These are phyloP conservation scores for Chimonanthus salicifolius DNA, from an alignment of 164 flowering plant species.

Conservation along the genomic window DNA sequence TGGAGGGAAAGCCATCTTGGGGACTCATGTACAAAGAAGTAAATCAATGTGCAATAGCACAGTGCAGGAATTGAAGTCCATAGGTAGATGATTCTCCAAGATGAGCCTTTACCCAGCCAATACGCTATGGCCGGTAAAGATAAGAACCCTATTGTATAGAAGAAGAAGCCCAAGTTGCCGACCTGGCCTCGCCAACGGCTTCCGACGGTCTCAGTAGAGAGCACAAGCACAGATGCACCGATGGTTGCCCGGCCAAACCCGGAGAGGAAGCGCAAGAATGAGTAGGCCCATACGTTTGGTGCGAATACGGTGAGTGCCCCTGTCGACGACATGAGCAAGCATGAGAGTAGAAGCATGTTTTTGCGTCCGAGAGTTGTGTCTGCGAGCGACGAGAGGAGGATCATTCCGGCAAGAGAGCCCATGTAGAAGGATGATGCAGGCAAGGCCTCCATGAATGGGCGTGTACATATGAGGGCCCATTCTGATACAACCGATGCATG, in stretches of 20 bases:
- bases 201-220: conserved; percentile 35
- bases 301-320: conserved; percentile 30
- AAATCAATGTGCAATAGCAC: conserved; percentile 29
- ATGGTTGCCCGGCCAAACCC: conserved; percentile 63
- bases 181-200: conserved; percentile 53
- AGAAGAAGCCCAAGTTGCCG: conserved; percentile 46
- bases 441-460: conserved; percentile 41
- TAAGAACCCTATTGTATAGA: conserved; percentile 56
- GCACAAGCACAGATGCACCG: conserved; percentile 41
- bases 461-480: conserved; percentile 41
- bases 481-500: conserved; percentile 43
- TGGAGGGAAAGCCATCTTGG: conserved; percentile 36
- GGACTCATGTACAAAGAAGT: conserved; percentile 48
- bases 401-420: conserved; percentile 60
- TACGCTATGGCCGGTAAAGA: conserved; percentile 62
- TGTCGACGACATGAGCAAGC: conserved; percentile 41
- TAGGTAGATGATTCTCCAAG: conserved; percentile 57
- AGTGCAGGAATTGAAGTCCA: conserved; percentile 42
- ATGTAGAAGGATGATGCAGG: conserved; percentile 60
- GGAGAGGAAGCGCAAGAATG: conserved; percentile 35
- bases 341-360: conserved; percentile 48
- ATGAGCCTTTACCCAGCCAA: conserved; percentile 7
- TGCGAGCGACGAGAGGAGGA: conserved; percentile 50
- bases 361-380: conserved; percentile 73
- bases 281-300: conserved; percentile 55